A percentile compares a stretch with the other conserved stretches of the same genome.
These are phyloP conservation scores for Eucalyptus erythrocorys DNA, from an alignment of 345 rosid genomes.

Conservation along the genomic window DNA sequence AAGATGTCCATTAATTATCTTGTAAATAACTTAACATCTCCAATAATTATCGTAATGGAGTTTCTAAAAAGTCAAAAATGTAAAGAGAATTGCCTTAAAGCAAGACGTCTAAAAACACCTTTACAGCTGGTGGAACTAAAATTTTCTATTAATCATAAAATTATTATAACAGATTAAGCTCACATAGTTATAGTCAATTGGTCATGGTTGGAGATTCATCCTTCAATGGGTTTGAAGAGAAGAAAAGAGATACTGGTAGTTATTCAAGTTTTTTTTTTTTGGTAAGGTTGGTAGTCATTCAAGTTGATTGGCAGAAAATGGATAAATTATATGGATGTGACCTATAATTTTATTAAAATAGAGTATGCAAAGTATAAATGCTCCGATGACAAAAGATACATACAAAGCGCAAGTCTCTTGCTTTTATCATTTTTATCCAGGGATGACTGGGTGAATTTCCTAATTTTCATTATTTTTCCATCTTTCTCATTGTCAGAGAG, in stretches of 20 bases:
- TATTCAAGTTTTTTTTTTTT: no score
- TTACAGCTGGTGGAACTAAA: no score
- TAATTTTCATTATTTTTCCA: neutral
- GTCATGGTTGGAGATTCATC: neutral
- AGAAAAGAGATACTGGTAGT: neutral
- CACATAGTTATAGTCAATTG: neutral
- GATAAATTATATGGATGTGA: neutral
- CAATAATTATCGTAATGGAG: neutral
- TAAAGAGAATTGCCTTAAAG: neutral
- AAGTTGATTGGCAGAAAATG: neutral
- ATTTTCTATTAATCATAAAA: neutral
- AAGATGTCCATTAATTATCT: no score
- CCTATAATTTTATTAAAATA: neutral
- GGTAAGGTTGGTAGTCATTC: no score
- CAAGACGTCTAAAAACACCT: neutral
- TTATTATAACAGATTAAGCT: neutral
- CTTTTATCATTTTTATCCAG: no score
- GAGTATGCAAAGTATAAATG: neutral
- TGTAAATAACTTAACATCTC: neutral
- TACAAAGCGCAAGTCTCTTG: neutral
- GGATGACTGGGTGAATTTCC: neutral
- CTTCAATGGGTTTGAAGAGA: neutral
- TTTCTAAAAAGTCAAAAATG: neutral
- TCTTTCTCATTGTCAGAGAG: no score
- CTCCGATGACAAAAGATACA: neutral